Evolutionary conservation across 2,329 filamentous ascomycete species (phyloP).

Genomic region (Trichophaea hybrida): DNA sequence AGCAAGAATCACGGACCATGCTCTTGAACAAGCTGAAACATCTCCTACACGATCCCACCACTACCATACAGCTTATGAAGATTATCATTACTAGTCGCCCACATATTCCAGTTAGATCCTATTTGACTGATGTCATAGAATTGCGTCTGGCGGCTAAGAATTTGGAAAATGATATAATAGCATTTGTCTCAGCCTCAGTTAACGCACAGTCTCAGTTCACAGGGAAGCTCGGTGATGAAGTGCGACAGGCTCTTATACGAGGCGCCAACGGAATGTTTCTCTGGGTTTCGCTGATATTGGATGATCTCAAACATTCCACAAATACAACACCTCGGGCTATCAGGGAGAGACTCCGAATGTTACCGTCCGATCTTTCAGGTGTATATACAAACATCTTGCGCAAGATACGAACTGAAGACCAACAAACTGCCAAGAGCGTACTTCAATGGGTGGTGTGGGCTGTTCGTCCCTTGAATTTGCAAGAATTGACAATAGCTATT

Average conservation of each 20-base stretch:
- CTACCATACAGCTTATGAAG: neutral
- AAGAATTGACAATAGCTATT: constrained; percentile 21
- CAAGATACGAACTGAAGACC: too few relatives aligned
- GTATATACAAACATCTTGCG: constrained; percentile 9
- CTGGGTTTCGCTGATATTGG: constrained; percentile 17
- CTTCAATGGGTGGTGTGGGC: constrained; percentile 19
- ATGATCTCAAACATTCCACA: constrained; percentile 1
- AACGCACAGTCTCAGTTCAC: neutral
- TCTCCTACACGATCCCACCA: neutral
- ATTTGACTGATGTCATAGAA: neutral
- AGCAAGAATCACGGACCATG: neutral
- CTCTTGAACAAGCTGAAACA: constrained; percentile 1
- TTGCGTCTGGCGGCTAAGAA: constrained; percentile 5
- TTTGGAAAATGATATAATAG: constrained; percentile 1
- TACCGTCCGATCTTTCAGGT: neutral
- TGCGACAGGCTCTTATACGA: constrained; percentile 6
- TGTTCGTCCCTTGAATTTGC: constrained; percentile 16
- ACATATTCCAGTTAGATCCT: neutral
- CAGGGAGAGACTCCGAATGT: neutral
- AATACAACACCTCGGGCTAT: constrained; percentile 2
- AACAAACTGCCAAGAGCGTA: constrained; percentile 14
- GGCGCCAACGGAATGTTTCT: too few relatives aligned
- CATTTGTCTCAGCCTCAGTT: constrained; percentile 4
- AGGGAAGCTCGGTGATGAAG: neutral
- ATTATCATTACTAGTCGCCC: constrained; percentile 7